phyloP scores from a whole-genome alignment of 441 rosid species.

The Eugenia klotzschiana region DNA sequence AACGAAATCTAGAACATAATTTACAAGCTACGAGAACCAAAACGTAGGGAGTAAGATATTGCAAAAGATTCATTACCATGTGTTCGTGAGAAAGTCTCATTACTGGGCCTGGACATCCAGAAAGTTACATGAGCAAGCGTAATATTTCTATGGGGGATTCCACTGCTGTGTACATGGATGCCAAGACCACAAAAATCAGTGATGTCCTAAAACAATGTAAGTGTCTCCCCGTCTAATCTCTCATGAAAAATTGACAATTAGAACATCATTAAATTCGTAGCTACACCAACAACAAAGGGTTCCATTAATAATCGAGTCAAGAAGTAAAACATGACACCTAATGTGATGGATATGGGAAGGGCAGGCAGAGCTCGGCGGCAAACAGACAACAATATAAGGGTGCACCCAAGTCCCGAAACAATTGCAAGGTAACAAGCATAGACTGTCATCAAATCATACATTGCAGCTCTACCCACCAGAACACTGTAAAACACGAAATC shows the following conservation, averaged over 20 bases:
- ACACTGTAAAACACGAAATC: constrained; percentile 96
- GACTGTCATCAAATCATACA: constrained; percentile 95
- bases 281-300: constrained; percentile 69
- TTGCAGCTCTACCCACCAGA: constrained; percentile 94
- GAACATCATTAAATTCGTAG: constrained; percentile 79
- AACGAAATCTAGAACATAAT: background rate
- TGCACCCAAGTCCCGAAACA: constrained; percentile 91
- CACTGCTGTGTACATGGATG: constrained; percentile 4
- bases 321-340: constrained; percentile 83
- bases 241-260: constrained; percentile 13
- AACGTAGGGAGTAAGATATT: constrained; percentile 2
- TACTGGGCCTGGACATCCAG: background rate
- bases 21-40: background rate
- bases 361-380: constrained; percentile 76
- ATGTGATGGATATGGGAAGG: constrained; percentile 75
- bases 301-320: constrained; percentile 84
- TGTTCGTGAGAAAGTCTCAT: constrained; percentile 1
- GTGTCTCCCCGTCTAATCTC: background rate
- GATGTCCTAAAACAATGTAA: background rate
- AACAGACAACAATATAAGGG: constrained; percentile 79
- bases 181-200: constrained; percentile 1
- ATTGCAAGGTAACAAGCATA: constrained; percentile 94
- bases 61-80: background rate
- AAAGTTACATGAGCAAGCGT: constrained; percentile 3
- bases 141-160: background rate